A percentile compares a stretch with the other conserved stretches of the same genome.
phyloP scores from a whole-genome alignment of 352 stramenopile genomes.

The Phytophthora rubi region DNA sequence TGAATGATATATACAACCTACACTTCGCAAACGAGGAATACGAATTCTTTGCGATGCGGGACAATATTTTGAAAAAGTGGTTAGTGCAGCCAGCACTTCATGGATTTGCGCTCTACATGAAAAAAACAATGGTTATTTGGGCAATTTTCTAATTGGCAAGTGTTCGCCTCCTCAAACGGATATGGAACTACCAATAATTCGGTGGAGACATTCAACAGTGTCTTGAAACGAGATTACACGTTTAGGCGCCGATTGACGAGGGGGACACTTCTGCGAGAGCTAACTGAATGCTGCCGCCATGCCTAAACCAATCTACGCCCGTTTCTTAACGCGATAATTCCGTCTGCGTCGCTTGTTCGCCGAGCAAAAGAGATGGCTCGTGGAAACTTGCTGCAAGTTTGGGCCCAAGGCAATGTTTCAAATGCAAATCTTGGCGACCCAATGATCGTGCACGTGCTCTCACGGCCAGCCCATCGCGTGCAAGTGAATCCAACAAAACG shows the following conservation, averaged over 20 bases:
- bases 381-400: background rate
- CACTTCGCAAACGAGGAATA: conserved; percentile 2
- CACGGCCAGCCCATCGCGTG: background rate
- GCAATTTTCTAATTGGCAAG: background rate
- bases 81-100: background rate
- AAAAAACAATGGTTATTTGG: background rate
- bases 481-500: background rate
- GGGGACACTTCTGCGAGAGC: conserved; percentile 6
- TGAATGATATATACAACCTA: conserved; percentile 6
- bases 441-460: background rate
- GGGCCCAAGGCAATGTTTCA: no score
- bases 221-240: conserved; percentile 36
- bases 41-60: background rate
- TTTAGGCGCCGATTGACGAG: conserved; percentile 1
- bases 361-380: background rate
- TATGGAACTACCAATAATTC: conserved; percentile 29
- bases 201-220: conserved; percentile 34
- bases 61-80: background rate
- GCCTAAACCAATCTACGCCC: background rate
- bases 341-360: background rate
- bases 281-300: background rate
- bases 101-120: background rate
- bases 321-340: background rate
- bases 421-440: background rate
- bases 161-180: background rate